phyloP scores from a whole-genome alignment of 129 eudicot species.

The Centella asiatica region DNA sequence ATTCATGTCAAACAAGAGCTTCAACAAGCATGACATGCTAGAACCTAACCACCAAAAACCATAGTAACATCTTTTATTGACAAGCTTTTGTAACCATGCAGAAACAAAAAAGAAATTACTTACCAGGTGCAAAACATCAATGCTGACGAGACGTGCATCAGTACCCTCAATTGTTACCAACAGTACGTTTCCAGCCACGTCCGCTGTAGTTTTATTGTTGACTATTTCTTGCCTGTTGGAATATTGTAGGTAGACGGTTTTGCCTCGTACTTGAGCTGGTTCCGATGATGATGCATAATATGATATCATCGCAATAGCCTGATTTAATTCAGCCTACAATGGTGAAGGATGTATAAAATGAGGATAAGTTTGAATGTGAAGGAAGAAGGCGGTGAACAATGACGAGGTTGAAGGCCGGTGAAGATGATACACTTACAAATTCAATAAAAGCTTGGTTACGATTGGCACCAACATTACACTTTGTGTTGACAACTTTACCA shows the following conservation, averaged over 20 bases:
- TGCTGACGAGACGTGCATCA: constrained; percentile 93
- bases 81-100: constrained; percentile 10
- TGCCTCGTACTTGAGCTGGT: constrained; percentile 98
- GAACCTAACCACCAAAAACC: constrained; percentile 40
- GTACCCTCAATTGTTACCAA: constrained; percentile 88
- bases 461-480: constrained; percentile 94
- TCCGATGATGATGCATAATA: constrained; percentile 98
- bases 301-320: constrained; percentile 96
- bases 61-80: constrained; percentile 20
- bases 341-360: not conserved
- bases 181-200: constrained; percentile 93
- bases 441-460: constrained; percentile 80
- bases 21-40: constrained; percentile 40
- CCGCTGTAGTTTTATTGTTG: constrained; percentile 98
- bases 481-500: constrained; percentile 90
- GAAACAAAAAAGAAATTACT: constrained; percentile 20
- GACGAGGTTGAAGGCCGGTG: not conserved
- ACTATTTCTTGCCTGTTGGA: constrained; percentile 99
- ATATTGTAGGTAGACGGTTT: constrained; percentile 91
- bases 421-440: not conserved
- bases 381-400: not conserved
- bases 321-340: constrained; percentile 73
- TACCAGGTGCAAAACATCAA: constrained; percentile 96
- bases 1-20: constrained; percentile 63
- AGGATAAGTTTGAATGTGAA: not conserved